A percentile compares a stretch with the other conserved stretches of the same genome.
These are phyloP conservation scores for Scedosporium apiospermum DNA, from an alignment of 2,329 filamentous ascomycete genomes.

Conservation along the genomic window DNA sequence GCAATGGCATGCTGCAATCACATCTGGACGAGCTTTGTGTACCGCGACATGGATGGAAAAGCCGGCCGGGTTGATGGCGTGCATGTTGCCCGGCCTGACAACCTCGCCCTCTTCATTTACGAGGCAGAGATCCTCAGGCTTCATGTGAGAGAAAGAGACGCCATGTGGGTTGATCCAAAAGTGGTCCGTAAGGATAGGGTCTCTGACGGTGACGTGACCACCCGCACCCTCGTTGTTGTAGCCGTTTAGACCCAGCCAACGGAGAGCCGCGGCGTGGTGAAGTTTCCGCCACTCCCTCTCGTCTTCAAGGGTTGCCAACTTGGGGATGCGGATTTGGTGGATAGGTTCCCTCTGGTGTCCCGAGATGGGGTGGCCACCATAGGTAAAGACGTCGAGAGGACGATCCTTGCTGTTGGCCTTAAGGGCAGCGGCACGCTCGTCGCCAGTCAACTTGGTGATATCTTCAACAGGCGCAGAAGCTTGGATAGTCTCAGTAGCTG, in stretches of 20 bases:
- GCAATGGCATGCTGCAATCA: conserved; percentile 51
- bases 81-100: conserved; percentile 47
- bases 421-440: background rate
- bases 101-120: conserved; percentile 49
- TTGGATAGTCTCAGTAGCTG: background rate
- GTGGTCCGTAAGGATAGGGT: conserved; percentile 46
- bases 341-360: background rate
- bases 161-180: conserved; percentile 62
- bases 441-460: background rate
- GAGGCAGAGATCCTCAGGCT: conserved; percentile 52
- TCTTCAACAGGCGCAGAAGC: background rate
- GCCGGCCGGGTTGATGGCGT: conserved; percentile 48
- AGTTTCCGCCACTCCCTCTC: too few relatives aligned
- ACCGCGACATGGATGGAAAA: conserved; percentile 55
- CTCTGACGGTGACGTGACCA: conserved; percentile 55
- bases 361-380: background rate
- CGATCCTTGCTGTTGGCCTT: background rate
- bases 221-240: conserved; percentile 47
- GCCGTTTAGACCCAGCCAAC: too few relatives aligned
- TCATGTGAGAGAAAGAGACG: conserved; percentile 51
- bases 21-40: conserved; percentile 49
- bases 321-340: background rate
- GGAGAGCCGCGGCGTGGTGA: too few relatives aligned
- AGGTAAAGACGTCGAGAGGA: background rate
- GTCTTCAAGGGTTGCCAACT: too few relatives aligned